phyloP scores from a whole-genome alignment of 169 alveolate genomes.

The Cryptosporidium bovis region DNA sequence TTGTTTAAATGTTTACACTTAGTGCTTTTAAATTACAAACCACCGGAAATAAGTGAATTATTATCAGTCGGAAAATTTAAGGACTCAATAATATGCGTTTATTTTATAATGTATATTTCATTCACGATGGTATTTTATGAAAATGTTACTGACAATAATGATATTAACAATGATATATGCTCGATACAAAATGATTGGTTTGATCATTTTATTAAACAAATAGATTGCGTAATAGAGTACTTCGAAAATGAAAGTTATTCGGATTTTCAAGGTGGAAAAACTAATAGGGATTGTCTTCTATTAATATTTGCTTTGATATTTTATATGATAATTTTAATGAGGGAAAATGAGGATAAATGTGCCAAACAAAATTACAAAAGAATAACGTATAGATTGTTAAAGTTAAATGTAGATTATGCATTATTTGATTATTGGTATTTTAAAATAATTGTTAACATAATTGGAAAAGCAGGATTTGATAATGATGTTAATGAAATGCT shows the following conservation, averaged over 20 bases:
- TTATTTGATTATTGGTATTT: constrained; percentile 59
- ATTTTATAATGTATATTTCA: constrained; percentile 30
- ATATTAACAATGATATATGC: neutral
- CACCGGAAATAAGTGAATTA: constrained; percentile 28
- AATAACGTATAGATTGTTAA: neutral
- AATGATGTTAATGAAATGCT: neutral
- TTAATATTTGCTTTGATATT: constrained; percentile 22
- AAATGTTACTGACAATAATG: neutral
- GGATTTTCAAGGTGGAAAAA: neutral
- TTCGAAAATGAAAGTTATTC: neutral
- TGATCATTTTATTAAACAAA: constrained; percentile 10
- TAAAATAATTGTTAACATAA: constrained; percentile 10
- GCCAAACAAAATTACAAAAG: neutral
- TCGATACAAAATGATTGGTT: constrained; percentile 11
- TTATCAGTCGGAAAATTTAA: constrained; percentile 3
- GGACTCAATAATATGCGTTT: constrained; percentile 31
- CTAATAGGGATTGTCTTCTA: constrained; percentile 26
- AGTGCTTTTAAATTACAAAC: constrained; percentile 23
- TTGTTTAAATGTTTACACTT: constrained; percentile 1
- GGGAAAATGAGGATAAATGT: neutral
- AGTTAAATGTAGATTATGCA: neutral
- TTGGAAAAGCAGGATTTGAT: constrained; percentile 6
- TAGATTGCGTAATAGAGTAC: constrained; percentile 16
- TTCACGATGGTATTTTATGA: neutral
- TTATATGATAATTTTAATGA: constrained; percentile 16